Conservation (phyloP, 257 asterid species). For the Solanum etuberosum region DNA sequence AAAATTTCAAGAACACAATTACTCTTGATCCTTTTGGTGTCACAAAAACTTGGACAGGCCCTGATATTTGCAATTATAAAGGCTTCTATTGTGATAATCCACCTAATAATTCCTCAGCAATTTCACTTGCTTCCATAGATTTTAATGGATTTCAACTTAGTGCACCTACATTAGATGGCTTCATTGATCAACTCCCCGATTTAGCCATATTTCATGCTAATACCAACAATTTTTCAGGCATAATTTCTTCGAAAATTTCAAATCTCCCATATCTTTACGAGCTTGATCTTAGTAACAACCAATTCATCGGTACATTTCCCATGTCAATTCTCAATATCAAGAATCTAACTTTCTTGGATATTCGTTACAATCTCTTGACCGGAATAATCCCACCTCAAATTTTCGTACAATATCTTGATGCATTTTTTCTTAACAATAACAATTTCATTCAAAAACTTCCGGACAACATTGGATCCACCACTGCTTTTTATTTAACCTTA, state of each 20-base stretch:
- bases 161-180: conserved; percentile 51
- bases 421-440: conserved; percentile 55
- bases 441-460: conserved; percentile 40
- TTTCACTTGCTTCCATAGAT: conserved; percentile 60
- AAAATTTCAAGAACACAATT: conserved; percentile 40
- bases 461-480: conserved; percentile 12
- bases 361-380: conserved; percentile 49
- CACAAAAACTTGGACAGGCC: conserved; percentile 51
- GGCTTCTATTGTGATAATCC: conserved; percentile 68
- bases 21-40: conserved; percentile 54
- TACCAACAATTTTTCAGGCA: conserved; percentile 54
- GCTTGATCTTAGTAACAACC: conserved; percentile 70
- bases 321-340: conserved; percentile 30
- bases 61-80: conserved; percentile 50
- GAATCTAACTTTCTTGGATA: conserved; percentile 40
- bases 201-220: conserved; percentile 77
- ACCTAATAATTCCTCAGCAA: conserved; percentile 56
- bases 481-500: conserved; percentile 30
- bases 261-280: conserved; percentile 53
- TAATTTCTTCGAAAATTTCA: conserved; percentile 29
- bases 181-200: conserved; percentile 67
- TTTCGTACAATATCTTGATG: conserved; percentile 35
- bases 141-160: conserved; percentile 59
- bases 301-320: conserved; percentile 57
- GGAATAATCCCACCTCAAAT: conserved; percentile 56